Base-by-base conservation (phyloP, 139 green algal genomes). In the Chlamydomonas incerta region DNA sequence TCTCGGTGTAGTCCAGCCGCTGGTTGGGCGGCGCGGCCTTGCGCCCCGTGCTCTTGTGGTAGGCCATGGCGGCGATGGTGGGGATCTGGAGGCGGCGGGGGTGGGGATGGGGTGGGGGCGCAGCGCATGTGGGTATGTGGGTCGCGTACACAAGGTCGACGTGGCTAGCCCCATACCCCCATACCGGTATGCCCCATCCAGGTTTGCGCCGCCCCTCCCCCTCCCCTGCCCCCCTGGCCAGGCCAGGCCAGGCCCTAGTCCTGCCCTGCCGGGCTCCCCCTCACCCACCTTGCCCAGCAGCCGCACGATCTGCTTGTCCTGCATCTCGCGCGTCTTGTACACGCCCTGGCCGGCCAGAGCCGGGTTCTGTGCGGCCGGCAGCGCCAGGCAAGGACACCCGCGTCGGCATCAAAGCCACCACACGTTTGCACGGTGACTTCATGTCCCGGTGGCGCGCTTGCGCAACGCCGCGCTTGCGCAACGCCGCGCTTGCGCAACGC, bases 301-400 rank as follows among this genome's bases (percentile, higher is more conserved):
- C 4, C 97, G 90, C 74, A 97, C 96, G 81, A 99, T 98, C 93
- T 99, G 97, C 92, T 99, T 98, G 91, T 99, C 97, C 86, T 98
- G 95, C 68, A 98, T 93, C 81, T 96, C 94, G 34, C 94, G 85
- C 47, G 46, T 90, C 72, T 97, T 94, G 93, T 99, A 99, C 26
- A 99, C 89, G 79, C 92, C 90, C 85, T 97, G 91, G n/a, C 97
- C 97, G 29, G 93, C 90, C 6, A 99, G 82, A 13, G 97, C 97
- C 4, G 97, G 97, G 90, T 99, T 99, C 84, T 97, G 91, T 62
- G 55, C 11, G 55, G n/a, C n/a, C n/a, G n/a, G n/a, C n/a, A n/a
- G n/a, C n/a, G n/a, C n/a, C n/a, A n/a, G n/a, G n/a, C n/a, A n/a
- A n/a, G n/a, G n/a, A n/a, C n/a, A n/a, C n/a, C n/a, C n/a, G n/a